These are phyloP conservation scores for Lichtheimia ornata DNA, from an alignment of 371 early-diverging fungal genomes.

Conservation along the genomic window DNA sequence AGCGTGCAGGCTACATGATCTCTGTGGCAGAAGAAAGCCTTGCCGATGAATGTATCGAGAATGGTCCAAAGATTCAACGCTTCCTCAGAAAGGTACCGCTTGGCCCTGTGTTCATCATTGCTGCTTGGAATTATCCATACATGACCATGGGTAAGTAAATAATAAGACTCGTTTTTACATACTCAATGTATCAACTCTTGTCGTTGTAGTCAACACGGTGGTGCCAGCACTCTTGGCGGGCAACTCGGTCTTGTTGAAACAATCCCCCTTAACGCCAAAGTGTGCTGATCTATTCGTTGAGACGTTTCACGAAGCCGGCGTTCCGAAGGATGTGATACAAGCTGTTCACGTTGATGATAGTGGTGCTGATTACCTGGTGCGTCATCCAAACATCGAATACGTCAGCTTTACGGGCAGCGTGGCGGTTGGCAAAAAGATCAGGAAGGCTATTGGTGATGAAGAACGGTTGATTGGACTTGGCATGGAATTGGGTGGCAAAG, in stretches of 20 bases:
- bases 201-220: constrained; percentile 66
- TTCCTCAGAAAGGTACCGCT: constrained; percentile 77
- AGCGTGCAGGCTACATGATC: constrained; percentile 75
- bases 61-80: constrained; percentile 52
- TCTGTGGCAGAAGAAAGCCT: constrained; percentile 69
- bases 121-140: constrained; percentile 75
- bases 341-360: constrained; percentile 61
- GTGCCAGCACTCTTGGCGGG: constrained; percentile 80
- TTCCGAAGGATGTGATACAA: constrained; percentile 74
- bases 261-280: constrained; percentile 81
- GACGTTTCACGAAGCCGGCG: constrained; percentile 69
- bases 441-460: constrained; percentile 58
- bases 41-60: constrained; percentile 54
- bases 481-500: constrained; percentile 88
- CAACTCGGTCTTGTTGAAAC: constrained; percentile 81
- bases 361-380: constrained; percentile 51
- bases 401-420: constrained; percentile 87
- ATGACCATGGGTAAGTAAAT: constrained; percentile 19
- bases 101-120: constrained; percentile 58
- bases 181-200: not conserved
- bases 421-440: constrained; percentile 72
- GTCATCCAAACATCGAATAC: constrained; percentile 64
- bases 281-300: constrained; percentile 73
- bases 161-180: not conserved
- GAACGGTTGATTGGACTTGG: constrained; percentile 72